Base-by-base conservation (phyloP, 108 stramenopile genomes). In the Cyclotella kingstonii region DNA sequence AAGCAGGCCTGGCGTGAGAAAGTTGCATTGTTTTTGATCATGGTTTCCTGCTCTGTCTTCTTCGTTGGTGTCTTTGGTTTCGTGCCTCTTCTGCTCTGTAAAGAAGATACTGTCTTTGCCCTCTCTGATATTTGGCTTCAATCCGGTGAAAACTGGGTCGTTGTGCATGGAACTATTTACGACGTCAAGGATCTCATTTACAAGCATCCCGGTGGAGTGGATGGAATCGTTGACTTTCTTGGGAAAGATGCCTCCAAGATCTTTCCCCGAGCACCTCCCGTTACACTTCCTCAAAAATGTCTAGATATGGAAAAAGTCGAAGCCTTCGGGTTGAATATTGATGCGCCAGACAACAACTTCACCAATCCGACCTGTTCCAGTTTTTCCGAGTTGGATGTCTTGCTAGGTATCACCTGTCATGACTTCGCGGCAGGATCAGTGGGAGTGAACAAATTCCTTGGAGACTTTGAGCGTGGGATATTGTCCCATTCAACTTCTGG, bases 1-100 rank as follows among this genome's bases (percentile, higher is more conserved):
- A 80, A 80, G 45, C 79, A 77, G 48, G 79, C 79, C 30, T 80
- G 79, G 79, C 54, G 79, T 17, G 79, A 76, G 70, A 78, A 75
- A 66, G 65, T 77, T 17, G 68, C 76, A 8, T 33, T 80, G 12
- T 74, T 75, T 73, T 15, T 71, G 8, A 73, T 70, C 40, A 57
- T 78, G 50, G 36, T 78, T 2, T 50, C 41, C 6, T 72, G 64
- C 38, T 66, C 69, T 17, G 68, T 69, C 49, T 50, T 77, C 49
- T 77, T 74, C 44, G 63, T 80, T 4, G 68, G 70, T n/a, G 60
- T 80, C 0, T 74, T 80, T 44, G 76, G 76, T 47, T 65, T 72
- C 52, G 58, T 80, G 2, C 75, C 73, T 14, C 63, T 80, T 0
- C 21, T 69, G 22, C 29, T 69, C 14, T 69, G 68, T 36, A 69